Percentiles rank a stretch among this genome's conserved stretches.
These are phyloP conservation scores for Diaporthe citriasiana DNA, from an alignment of 2,329 filamentous ascomycete species.

Conservation along the genomic window DNA sequence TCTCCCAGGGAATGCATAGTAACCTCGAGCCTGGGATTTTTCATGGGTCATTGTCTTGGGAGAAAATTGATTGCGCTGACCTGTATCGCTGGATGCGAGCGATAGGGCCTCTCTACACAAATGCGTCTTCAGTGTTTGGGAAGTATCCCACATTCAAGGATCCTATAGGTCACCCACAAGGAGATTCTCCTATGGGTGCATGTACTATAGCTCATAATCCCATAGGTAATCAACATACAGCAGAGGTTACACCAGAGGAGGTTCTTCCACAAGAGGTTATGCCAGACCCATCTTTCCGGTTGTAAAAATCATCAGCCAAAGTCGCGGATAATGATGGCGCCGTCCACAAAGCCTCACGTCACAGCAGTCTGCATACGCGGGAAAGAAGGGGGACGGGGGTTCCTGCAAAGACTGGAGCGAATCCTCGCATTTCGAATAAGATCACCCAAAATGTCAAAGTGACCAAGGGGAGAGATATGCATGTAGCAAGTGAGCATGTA, in stretches of 20 bases:
- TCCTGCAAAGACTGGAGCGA: too few species aligned
- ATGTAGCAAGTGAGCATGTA: too few species aligned
- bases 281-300: background rate
- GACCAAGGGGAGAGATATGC: too few species aligned
- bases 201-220: background rate
- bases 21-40: background rate
- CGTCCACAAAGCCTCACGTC: too few species aligned
- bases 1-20: conserved; percentile 4
- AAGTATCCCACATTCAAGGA: background rate
- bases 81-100: background rate
- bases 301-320: too few species aligned
- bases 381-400: too few species aligned
- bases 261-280: background rate
- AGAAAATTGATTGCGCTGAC: background rate
- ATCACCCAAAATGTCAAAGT: too few species aligned
- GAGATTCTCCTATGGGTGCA: background rate
- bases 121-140: background rate
- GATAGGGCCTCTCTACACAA: background rate
- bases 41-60: background rate
- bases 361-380: too few species aligned
- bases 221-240: conserved; percentile 1
- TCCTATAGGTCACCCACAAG: background rate
- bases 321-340: too few species aligned
- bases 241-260: background rate
- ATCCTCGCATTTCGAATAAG: too few species aligned